Evolutionary conservation across 306 rosid genomes (phyloP).

Genomic region (Mucuna pruriens): DNA sequence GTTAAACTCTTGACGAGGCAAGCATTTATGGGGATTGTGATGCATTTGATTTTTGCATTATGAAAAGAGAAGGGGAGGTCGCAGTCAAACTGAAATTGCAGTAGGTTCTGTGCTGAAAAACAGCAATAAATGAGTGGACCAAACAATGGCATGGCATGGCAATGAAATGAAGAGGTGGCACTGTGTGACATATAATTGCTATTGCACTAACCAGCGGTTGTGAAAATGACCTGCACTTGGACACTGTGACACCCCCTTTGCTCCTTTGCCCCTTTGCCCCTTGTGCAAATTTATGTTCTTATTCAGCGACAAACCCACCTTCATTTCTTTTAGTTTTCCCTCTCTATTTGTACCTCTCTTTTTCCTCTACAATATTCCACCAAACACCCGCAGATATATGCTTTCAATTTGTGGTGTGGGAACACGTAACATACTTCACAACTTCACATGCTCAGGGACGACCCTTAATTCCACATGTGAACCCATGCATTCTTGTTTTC

Average conservation of each 20-base stretch:
- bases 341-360: neutral
- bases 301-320: conserved; percentile 44
- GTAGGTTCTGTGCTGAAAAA: conserved; percentile 1
- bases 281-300: conserved; percentile 7
- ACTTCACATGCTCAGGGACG: conserved; percentile 33
- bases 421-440: conserved; percentile 23
- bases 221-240: conserved; percentile 47
- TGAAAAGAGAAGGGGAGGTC: conserved; percentile 33
- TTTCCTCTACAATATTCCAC: conserved; percentile 16
- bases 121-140: conserved; percentile 48
- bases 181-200: conserved; percentile 41
- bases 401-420: conserved; percentile 26
- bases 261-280: conserved; percentile 12
- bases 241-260: conserved; percentile 16
- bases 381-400: conserved; percentile 11
- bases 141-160: conserved; percentile 40
- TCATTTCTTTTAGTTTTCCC: conserved; percentile 16
- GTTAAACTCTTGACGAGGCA: too few species aligned
- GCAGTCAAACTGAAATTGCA: conserved; percentile 38
- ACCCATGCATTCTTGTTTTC: conserved; percentile 11
- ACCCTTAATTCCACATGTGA: conserved; percentile 21
- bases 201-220: conserved; percentile 43
- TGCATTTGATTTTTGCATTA: conserved; percentile 18
- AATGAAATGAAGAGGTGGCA: neutral
- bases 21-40: too few species aligned